A percentile compares a stretch with the other conserved stretches of the same genome.
Conservation (phyloP, 2,329 filamentous ascomycete genomes). For the Neonectria magnoliae region DNA sequence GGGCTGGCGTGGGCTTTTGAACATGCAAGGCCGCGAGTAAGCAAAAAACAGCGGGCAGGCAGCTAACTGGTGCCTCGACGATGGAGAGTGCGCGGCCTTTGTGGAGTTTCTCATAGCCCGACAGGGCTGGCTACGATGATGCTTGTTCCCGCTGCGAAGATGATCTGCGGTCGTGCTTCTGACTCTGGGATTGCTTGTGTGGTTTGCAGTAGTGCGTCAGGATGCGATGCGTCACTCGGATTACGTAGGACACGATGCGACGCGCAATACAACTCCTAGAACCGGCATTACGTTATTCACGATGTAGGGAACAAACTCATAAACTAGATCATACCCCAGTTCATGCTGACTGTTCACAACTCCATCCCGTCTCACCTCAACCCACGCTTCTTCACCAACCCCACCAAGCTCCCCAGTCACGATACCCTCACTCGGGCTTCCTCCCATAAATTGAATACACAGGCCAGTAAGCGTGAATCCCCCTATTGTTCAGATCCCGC, state of each 20-base stretch:
- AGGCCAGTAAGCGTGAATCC: slow-evolving; percentile 27
- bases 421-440: slow-evolving; percentile 14
- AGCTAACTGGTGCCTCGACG: too few relatives aligned
- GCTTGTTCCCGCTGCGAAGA: background rate
- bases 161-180: background rate
- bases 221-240: background rate
- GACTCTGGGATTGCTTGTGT: background rate
- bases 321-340: background rate
- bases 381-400: background rate
- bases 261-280: background rate
- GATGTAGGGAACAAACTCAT: background rate
- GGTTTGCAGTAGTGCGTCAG: background rate
- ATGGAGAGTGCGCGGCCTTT: background rate
- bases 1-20: slow-evolving; percentile 5
- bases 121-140: background rate
- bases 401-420: background rate
- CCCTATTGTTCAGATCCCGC: slow-evolving; percentile 19
- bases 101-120: background rate
- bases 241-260: background rate
- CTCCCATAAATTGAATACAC: slow-evolving; percentile 29
- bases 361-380: too few relatives aligned
- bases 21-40: slow-evolving; percentile 8
- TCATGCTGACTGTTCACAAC: background rate
- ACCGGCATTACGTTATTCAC: background rate
- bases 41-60: too few relatives aligned